Base-by-base conservation (phyloP, 2,329 filamentous ascomycete genomes). In the Fusarium mexicanum region DNA sequence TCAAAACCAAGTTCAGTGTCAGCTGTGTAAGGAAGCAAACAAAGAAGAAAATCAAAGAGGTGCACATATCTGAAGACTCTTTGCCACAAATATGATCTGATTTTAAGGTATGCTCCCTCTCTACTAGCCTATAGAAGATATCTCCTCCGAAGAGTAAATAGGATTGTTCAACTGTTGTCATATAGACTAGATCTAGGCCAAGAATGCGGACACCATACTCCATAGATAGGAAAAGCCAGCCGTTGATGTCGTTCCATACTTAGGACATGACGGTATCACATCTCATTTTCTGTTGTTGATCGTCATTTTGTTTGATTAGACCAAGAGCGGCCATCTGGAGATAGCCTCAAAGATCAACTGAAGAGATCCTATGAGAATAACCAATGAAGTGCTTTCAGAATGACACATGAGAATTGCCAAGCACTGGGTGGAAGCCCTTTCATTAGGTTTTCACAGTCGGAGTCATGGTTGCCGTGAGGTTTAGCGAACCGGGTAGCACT, bases 161-260 rank as follows among this genome's bases (percentile, higher is more conserved):
- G 17, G 29, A 24, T 16, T 8, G 33, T 35, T 14, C 14, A 41
- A 40, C 24, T n/a, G 20, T 29, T 55, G 14, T n/a, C 2, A 54
- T 33, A 26, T 24, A 31, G 35, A 33, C 22, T 10, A 29, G n/a
- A 54, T 48, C 44, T 46, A 22, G 24, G 16, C 20, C 33, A 55
- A 47, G 38, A 60, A 65, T 69, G 54, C 37, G 20, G 48, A 57
- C 24, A 6, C n/a, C 17, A 48, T 29, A 33, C 26, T 8, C n/a
- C 14, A 7, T 12, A 24, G 22, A 43, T 2, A 18, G 12, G 24
- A 29, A 29, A 6, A 31, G 8, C 7, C 44, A 71, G 57, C 47
- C 43, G 71, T 72, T 68, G 57, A 68, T 68, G 67, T 60, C n/a
- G 50, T 54, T 64, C 41, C 50, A 68, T 51, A 51, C 51, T 51